Conservation (phyloP, 805 yeast genomes). For the Starmerella sp. region DNA sequence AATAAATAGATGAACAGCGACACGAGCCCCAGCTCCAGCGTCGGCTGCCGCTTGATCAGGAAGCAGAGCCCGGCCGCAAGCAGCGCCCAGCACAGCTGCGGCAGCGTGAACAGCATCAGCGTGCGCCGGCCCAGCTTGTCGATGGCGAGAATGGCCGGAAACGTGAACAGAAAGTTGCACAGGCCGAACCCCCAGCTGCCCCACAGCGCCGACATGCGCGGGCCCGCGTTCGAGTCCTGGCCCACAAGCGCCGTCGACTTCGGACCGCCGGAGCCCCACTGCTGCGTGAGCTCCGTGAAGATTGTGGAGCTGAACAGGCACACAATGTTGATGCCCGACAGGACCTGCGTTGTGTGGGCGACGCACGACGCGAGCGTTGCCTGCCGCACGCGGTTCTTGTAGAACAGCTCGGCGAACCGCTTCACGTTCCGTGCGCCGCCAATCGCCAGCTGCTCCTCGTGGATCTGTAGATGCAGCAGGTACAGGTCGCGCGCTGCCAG, state of each 20-base stretch:
- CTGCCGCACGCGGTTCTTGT: slow-evolving; percentile 54
- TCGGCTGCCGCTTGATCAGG: slow-evolving; percentile 41
- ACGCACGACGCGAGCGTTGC: slow-evolving; percentile 72
- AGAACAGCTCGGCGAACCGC: slow-evolving; percentile 20
- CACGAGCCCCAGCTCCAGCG: slow-evolving; percentile 50
- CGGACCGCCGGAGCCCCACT: slow-evolving; percentile 10
- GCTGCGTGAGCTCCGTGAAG: slow-evolving; percentile 42
- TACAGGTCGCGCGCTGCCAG: slow-evolving; percentile 58
- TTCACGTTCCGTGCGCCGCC: slow-evolving; percentile 31
- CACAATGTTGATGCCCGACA: slow-evolving; percentile 82
- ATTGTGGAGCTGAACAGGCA: slow-evolving; percentile 76
- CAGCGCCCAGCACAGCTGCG: slow-evolving; percentile 45
- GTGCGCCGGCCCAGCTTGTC: slow-evolving; percentile 66
- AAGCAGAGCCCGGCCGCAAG: slow-evolving; percentile 50
- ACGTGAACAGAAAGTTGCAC: slow-evolving; percentile 66
- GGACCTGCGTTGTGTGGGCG: slow-evolving; percentile 83
- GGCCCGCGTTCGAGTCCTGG: slow-evolving; percentile 5
- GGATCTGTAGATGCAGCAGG: slow-evolving; percentile 42
- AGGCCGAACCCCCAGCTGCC: slow-evolving; percentile 85
- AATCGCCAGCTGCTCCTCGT: slow-evolving; percentile 38
- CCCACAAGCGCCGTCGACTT: slow-evolving; percentile 22
- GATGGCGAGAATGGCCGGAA: slow-evolving; percentile 72
- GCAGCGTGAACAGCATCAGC: slow-evolving; percentile 47
- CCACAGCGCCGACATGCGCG: slow-evolving; percentile 47
- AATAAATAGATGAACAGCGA: slow-evolving; percentile 64